A percentile compares a stretch with the other conserved stretches of the same genome.
These are phyloP conservation scores for Heliosperma pusillum DNA, from an alignment of 148 eudicot species.

Conservation along the genomic window DNA sequence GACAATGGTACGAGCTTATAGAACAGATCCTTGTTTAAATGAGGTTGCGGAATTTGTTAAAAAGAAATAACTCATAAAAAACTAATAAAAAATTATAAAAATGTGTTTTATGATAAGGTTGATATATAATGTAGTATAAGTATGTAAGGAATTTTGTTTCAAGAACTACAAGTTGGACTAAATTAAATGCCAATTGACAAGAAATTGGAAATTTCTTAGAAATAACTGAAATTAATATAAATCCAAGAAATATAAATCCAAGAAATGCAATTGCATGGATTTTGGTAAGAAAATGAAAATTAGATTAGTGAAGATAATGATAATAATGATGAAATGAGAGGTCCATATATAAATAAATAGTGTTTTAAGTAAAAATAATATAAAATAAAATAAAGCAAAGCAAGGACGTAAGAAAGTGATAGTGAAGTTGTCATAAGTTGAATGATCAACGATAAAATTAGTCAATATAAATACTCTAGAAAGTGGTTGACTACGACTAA, in stretches of 20 bases:
- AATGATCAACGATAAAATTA: slow-evolving; percentile 14
- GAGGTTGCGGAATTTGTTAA: no score
- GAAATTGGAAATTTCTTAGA: slow-evolving; percentile 18
- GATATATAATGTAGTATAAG: background rate
- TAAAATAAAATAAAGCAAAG: background rate
- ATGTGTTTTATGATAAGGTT: no score
- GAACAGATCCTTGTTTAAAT: no score
- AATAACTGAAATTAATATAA: background rate
- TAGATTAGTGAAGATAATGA: slow-evolving; percentile 25
- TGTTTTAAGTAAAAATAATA: no score
- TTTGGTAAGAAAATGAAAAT: background rate
- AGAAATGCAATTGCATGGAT: background rate
- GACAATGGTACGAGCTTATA: no score
- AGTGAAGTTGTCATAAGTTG: slow-evolving; percentile 12
- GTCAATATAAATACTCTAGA: background rate
- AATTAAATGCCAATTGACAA: background rate
- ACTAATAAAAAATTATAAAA: no score
- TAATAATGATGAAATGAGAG: slow-evolving; percentile 1
- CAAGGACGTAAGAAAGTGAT: background rate
- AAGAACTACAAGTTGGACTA: background rate
- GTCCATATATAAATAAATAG: background rate
- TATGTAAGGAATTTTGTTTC: background rate
- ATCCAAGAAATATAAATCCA: no score
- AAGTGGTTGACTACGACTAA: slow-evolving; percentile 2
- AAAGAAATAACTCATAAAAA: no score